Evolutionary conservation across 257 asterid species (phyloP), one percentile per base, ranked within the genome.

Genomic region (Datura wrightii): DNA sequence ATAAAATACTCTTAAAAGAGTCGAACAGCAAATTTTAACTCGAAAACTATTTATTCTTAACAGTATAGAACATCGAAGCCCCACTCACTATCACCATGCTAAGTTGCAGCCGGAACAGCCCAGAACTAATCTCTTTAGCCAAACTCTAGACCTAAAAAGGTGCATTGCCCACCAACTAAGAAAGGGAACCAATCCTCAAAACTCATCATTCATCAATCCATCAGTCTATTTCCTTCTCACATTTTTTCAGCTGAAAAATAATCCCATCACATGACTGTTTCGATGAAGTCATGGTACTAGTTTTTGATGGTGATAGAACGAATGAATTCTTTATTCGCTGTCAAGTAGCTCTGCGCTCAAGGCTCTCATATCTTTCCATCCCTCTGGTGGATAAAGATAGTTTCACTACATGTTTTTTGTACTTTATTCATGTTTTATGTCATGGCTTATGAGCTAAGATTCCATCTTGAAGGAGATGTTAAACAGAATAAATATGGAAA

Each of bases 101-200:
- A 69, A 69, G 78, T 42, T 71, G 31, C 79, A 71, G 79, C 37
- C 55, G 42, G 37, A 42, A 42, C 31, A 18, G 55, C 55, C 53
- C 18, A 71, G 79, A 71, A 71, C 79, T 71, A 42, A 58, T 54
- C 65, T 18, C 65, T 58, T 58, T 58, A 42, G 79, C 8, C 54
- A 44, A 9, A n/a, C 18, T n/a, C 52, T 70, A 70, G 79, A 16
- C 15, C 79, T 41, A 41, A 70, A 2, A 71, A 10, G 55, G 18
- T 71, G 79, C 55, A 44, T 18, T n/a, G 54, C 79, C 55, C 18
- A 19, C n/a, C 31, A 44, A 70, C 79, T 70, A 18, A 2, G 55
- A 71, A 71, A n/a, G 9, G 55, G 55, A 71, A 42, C 37, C 37
- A 71, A 71, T 71, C 55, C 79, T 71, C 65, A 24, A 18, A 56